Conservation (phyloP, 345 rosid species). For the Lumnitzera littorea region DNA sequence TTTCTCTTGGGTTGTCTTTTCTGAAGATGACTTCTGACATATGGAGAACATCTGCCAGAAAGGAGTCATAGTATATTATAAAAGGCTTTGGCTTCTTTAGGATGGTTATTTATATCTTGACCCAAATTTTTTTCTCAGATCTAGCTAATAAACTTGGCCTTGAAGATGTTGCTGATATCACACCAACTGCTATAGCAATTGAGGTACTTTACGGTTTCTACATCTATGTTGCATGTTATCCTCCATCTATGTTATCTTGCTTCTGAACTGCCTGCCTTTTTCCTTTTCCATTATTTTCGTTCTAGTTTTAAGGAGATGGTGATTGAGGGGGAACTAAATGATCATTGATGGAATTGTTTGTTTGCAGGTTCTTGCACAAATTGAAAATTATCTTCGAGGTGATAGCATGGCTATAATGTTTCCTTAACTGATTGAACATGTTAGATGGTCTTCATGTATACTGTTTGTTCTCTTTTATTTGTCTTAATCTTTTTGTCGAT, state of each 20-base stretch:
- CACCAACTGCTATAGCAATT: constrained; percentile 31
- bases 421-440: constrained; percentile 1
- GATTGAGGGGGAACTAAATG: neutral
- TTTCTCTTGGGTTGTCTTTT: too few species aligned
- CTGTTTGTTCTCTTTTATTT: neutral
- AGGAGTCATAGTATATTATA: neutral
- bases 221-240: neutral
- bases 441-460: too few species aligned
- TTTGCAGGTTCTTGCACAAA: constrained; percentile 33
- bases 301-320: neutral
- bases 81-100: neutral
- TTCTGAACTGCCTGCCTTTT: neutral
- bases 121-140: constrained; percentile 11
- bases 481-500: neutral
- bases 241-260: neutral
- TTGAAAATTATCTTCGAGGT: constrained; percentile 15
- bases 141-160: constrained; percentile 19
- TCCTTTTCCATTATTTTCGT: neutral
- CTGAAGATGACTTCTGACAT: too few species aligned
- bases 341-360: neutral
- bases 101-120: neutral
- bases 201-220: constrained; percentile 20
- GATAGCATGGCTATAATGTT: constrained; percentile 6
- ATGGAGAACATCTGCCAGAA: neutral
- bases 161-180: constrained; percentile 26